Evolutionary conservation across 1,284 basidiomycete species (phyloP), one percentile per base, ranked within the genome.

Genomic region (Mycena sp.): DNA sequence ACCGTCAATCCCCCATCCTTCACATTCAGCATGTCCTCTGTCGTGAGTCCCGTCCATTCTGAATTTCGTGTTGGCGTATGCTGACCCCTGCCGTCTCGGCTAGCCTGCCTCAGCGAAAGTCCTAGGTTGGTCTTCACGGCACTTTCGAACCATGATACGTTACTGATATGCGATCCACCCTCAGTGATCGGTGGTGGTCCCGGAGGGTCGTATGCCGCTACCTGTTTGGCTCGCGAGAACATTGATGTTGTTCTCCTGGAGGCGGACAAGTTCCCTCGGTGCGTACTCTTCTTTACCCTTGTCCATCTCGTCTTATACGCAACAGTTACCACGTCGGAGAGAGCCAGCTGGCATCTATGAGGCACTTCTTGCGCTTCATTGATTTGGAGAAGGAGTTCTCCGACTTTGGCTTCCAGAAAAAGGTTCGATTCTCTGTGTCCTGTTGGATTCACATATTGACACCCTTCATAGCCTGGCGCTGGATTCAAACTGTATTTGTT

Each of bases 241-340:
- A 63, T 84, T 61, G 75, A 86, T 51, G 85, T 87, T 48, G 80
- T 81, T 29, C 69, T 87, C 30, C 71, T 87, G 17, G 86, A 88
- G 67, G 78, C 81, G 21, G 74, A 63, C 21, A 16, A 64, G 48
- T 40, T 41, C 29, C 14, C 23, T 49, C 78, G 79, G 46, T 81
- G 80, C 62, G 67, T 67, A 82, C 84, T 5, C 16, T 26, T 23
- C n/a, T 11, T 35, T 14, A 17, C 7, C 12, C 40, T 23, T 3
- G 17, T 28, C 23, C 16, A 29, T 10, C 7, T 16, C 21, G 11
- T 35, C 4, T 49, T 19, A 25, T 19, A 10, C 1, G 28, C 28
- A 55, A 12, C 51, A 89, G 75, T 26, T 78, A 77, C 60, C 76
- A 77, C 54, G 70, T 77, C 23, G 75, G 76, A 23, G 76, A 77